Base-by-base conservation (phyloP, 805 yeast species). In the Starmerella lactis-condensi region DNA sequence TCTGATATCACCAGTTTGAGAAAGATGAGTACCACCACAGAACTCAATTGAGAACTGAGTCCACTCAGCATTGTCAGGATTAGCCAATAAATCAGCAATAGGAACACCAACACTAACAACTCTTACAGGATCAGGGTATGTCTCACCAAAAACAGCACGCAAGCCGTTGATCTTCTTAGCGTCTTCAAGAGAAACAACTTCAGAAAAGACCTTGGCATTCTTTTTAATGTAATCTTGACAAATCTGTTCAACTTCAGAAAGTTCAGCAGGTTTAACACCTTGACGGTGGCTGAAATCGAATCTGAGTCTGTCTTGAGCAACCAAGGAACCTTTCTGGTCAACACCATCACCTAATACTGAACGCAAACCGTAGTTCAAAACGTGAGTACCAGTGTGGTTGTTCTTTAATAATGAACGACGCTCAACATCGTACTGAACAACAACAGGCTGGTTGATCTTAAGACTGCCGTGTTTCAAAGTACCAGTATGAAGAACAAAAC, bases 21-120 rank as follows among this genome's bases (percentile, higher is more conserved):
- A 65, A 43, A 89, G 94, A 50, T 89, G 99, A 9, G 98, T 89
- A 59, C 99, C 99, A 60, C 99, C 99, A 60, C 99, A 89, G 65
- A 89, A 89, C 61, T 89, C 99, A 43, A 89, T 65, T 1, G 94
- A 79, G 49, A 67, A 62, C 25, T 67, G 59, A 46, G 54, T 58
- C 96, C 98, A 89, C 48, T 78, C 69, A 31, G 60, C 59, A 50
- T 68, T 76, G 18, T 60, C 45, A 44, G 95, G 93, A 45, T 72
- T 62, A 5, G 64, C 62, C 42, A 85, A 53, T 44, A 89, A 61
- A 10, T 76, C 89, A 17, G 77, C 82, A 26, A 89, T 82, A 28
- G 93, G 72, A 24, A 68, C 75, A 50, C 99, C 99, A 49, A 89
- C 77, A 19, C 93, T 78, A 29, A 89, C 95, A 44, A 89, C 98